Evolutionary conservation across 1,139 yeast species (phyloP), one percentile per base, ranked within the genome.

Genomic region (Zygosaccharomyces pseudobailii): DNA sequence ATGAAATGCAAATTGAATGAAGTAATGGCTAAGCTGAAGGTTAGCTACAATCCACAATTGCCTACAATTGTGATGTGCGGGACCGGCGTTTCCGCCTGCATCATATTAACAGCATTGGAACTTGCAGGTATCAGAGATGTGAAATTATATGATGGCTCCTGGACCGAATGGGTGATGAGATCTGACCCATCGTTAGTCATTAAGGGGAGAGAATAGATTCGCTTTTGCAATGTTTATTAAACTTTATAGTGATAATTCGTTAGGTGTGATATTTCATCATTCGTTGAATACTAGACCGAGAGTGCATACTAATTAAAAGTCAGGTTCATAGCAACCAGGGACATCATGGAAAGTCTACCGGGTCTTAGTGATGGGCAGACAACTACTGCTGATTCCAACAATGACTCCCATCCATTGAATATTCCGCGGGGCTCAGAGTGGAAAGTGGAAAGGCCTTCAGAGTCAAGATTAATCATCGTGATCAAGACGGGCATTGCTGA

Each of bases 41-140:
- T 46, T 21, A 43, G 40, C 3, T 74, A 78, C 58, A 65, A 79
- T 3, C 62, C 70, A 28, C 65, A 65, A 2, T 80, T 82, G 57
- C 89, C 85, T 7, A 78, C 87, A 19, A 80, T 92, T 47, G 87
- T 84, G 38, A 80, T 86, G 87, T 92, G 98, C 65, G 98, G 97
- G 21, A 84, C 96, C 1, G 97, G 97, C 42, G 97, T 90, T 39
- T 84, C 96, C 21, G 97, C 96, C 0, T 87, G 90, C 53, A 80
- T 90, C 36, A 72, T 90, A 48, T 84, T 85, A 65, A 73, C 82
- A 22, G 94, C 87, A 3, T 69, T 87, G 36, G 80, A 82, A 44
- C 71, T 78, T 21, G 79, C 84, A 1, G 83, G 82, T 0, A 60
- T 72, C 24, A 66, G 71, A 30, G 61, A 70, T 21, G 73, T 88